Base-by-base conservation (phyloP, 2,329 filamentous ascomycete species). In the Daldinia sp. region DNA sequence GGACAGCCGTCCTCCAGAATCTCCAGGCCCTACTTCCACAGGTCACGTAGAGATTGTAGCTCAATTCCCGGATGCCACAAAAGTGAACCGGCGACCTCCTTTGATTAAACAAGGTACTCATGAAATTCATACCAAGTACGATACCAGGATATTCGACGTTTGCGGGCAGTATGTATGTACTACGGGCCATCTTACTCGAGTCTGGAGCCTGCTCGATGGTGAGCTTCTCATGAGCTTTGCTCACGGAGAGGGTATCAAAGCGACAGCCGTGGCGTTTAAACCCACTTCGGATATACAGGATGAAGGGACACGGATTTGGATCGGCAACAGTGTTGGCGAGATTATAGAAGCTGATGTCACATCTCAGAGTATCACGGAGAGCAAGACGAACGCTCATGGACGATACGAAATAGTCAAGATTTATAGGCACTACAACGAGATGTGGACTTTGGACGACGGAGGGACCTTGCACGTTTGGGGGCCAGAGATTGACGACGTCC, bases 381-480 rank as follows among this genome's bases (percentile, higher is more conserved):
- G 85, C 15, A 92, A 90, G 70, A 79, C 85, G 1, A 87, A 83
- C 51, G 91, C 91, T 1, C 95, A 98, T 71, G 87, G 88, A 6
- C 87, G 92, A 39, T 85, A 88, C 64, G 92, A 96, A 69, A 85
- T 99, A 51, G 86, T 92, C 66, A 92, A 89, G 70, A 96, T 99
- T 39, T 90, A 92, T 73, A 88, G 95, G 35, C 90, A 96, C 75
- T 90, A 87, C 65, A 92, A 93, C 68, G 92, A 97, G 72, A 86
- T 99, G 75, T 99, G 95, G 95, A 94, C 94, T 0, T 77, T 99
- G 48, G 95, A 98, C 74, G 94, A 97, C 67, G 88, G 90, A 47
- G 95, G 95, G 9, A 91, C 90, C 45, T 80, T 99, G 11, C 88
- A 93, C 68, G 86, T 98, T 4, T 99, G 95, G 95, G 88, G 87